Evolutionary conservation across 345 rosid genomes (phyloP), one percentile per base, ranked within the genome.

Genomic region (Lumnitzera littorea): DNA sequence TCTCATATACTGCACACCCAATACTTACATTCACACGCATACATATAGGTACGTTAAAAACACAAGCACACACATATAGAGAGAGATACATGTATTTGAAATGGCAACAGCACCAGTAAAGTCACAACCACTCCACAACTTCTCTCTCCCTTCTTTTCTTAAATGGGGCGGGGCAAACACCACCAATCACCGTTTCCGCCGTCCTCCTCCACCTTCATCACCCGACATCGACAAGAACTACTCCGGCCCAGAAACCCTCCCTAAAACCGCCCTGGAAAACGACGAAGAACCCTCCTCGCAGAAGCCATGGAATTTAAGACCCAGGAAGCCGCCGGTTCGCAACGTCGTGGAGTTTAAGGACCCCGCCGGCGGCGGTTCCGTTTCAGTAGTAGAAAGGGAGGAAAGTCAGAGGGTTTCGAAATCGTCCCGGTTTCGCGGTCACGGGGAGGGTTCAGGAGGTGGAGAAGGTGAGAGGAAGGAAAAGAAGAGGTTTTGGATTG

Each of bases 231-330:
- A 11, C 55, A 51, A 24, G 55, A 51, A 13, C 24, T 17, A 51
- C 55, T 53, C 56, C 29, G 29, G 56, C 29, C 24, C 14, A n/a
- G 67, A 58, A 50, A 54, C 61, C 43, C 43, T 36, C 43, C 43
- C 68, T 12, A 70, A 53, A 3, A 78, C 72, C 29, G 75, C 29
- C 6, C 77, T 48, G 5, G 78, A 67, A 11, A 73, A 74, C 48
- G 85, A 58, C 17, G 83, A 67, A 48, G 82, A 68, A 55, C 72
- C 63, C n/a, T 76, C 36, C 63, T 72, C 79, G 3, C 43, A 36
- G 58, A 76, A 80, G 79, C 82, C 82, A 43, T 85, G 96, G 96
- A 91, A 91, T 67, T 79, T 91, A 56, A 74, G 98, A 69, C 95
- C 95, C 41, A 83, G 98, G 64, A 76, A 60, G 70, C 12, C 36